Evolutionary conservation across 108 stramenopile species (phyloP).

Genomic region (Skeletonema tropicum): DNA sequence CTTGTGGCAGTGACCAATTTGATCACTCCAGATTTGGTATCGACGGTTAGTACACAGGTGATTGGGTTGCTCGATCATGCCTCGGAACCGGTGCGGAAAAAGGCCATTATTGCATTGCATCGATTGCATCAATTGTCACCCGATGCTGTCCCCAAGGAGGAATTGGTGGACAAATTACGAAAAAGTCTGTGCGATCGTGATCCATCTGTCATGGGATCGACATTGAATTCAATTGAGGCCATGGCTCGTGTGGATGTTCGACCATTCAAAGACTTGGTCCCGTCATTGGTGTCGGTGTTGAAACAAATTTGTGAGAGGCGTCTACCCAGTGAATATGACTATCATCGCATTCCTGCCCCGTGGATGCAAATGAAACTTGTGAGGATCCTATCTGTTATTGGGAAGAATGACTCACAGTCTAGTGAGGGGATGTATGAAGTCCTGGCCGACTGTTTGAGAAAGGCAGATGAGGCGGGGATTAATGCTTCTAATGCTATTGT

Average conservation of each 20-base stretch:
- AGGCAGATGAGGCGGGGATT: slow-evolving; percentile 96
- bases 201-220: slow-evolving; percentile 95
- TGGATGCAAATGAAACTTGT: slow-evolving; percentile 99
- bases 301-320: slow-evolving; percentile 98
- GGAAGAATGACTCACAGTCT: slow-evolving; percentile 79
- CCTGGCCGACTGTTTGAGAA: slow-evolving; percentile 90
- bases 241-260: slow-evolving; percentile 70
- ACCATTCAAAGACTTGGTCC: slow-evolving; percentile 93
- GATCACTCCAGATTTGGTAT: slow-evolving; percentile 95
- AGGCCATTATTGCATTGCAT: slow-evolving; percentile 93
- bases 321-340: slow-evolving; percentile 96
- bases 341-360: slow-evolving; percentile 98
- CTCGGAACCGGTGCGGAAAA: slow-evolving; percentile 90
- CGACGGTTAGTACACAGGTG: slow-evolving; percentile 79
- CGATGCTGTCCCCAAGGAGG: slow-evolving; percentile 73
- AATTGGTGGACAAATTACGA: slow-evolving; percentile 87
- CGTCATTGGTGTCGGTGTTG: slow-evolving; percentile 92
- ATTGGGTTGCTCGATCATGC: slow-evolving; percentile 70
- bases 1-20: slow-evolving; percentile 84
- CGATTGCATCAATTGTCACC: slow-evolving; percentile 90
- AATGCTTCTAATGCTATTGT: slow-evolving; percentile 98
- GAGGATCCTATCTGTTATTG: slow-evolving; percentile 91
- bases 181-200: slow-evolving; percentile 96
- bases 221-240: slow-evolving; percentile 92
- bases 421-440: slow-evolving; percentile 98